These are phyloP conservation scores for Pythium scleroteichum DNA, from an alignment of 352 stramenopile species.

Conservation along the genomic window DNA sequence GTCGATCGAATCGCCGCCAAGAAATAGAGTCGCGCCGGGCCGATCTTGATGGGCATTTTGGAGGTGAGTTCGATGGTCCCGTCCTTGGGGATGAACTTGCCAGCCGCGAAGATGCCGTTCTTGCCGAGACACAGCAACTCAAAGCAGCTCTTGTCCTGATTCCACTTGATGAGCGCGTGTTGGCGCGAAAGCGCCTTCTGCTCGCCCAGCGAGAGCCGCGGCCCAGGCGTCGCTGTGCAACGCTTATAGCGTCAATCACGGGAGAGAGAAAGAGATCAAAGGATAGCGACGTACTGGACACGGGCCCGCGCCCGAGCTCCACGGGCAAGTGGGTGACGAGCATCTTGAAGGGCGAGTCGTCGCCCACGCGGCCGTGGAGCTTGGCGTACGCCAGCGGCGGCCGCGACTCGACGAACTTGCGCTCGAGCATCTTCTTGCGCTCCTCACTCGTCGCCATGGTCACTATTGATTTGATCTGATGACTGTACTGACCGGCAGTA, in stretches of 20 bases:
- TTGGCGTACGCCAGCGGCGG: constrained; percentile 83
- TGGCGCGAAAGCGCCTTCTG: constrained; percentile 78
- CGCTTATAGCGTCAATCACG: not conserved
- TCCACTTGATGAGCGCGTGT: constrained; percentile 83
- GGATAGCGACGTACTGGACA: constrained; percentile 30
- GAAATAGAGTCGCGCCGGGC: constrained; percentile 74
- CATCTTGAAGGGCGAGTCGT: constrained; percentile 71
- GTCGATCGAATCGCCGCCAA: constrained; percentile 66
- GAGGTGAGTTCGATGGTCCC: constrained; percentile 63
- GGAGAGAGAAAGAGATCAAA: constrained; percentile 6
- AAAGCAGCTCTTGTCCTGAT: constrained; percentile 68
- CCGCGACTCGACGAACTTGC: constrained; percentile 73
- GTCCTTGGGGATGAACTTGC: constrained; percentile 74
- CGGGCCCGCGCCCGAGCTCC: constrained; percentile 64
- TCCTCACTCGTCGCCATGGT: constrained; percentile 47
- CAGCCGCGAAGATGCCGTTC: constrained; percentile 75
- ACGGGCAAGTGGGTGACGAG: constrained; percentile 75
- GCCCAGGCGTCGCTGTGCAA: constrained; percentile 36
- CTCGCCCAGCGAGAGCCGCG: constrained; percentile 68
- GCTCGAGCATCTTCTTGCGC: constrained; percentile 77
- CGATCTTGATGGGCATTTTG: constrained; percentile 82
- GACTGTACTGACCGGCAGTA: too few species aligned
- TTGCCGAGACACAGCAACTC: constrained; percentile 80
- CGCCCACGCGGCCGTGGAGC: constrained; percentile 56
- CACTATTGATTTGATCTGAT: too few species aligned